A percentile compares a stretch with the other conserved stretches of the same genome.
Evolutionary conservation across 1,284 basidiomycete species (phyloP).

Genomic region (Sporisorium iseilematis-ciliati): DNA sequence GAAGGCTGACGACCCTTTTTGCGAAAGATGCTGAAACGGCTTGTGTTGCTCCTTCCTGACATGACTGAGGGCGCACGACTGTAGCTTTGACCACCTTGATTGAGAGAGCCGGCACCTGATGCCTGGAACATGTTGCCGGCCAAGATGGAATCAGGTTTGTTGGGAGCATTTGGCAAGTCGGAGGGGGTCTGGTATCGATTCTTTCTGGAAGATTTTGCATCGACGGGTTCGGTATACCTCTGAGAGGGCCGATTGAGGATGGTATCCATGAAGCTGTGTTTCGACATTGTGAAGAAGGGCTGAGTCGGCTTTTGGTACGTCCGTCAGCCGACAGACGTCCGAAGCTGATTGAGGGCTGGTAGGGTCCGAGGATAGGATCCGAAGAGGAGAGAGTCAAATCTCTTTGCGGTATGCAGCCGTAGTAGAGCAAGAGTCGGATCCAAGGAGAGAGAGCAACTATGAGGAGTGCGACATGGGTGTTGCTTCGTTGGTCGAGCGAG

Average conservation of each 20-base stretch:
- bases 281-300: conserved; percentile 48
- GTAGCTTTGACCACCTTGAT: conserved; percentile 11
- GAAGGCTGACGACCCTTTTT: conserved; percentile 39
- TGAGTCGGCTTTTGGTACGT: neutral
- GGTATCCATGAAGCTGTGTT: conserved; percentile 61
- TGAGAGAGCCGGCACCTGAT: conserved; percentile 30
- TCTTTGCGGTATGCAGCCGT: neutral
- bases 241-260: conserved; percentile 69
- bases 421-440: neutral
- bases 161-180: conserved; percentile 61
- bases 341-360: neutral
- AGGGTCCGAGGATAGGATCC: neutral
- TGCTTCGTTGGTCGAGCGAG: neutral
- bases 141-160: conserved; percentile 52
- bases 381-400: neutral
- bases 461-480: conserved; percentile 8
- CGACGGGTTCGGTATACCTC: conserved; percentile 56
- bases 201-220: conserved; percentile 21
- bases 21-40: conserved; percentile 51
- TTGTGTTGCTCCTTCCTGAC: conserved; percentile 53
- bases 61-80: conserved; percentile 47
- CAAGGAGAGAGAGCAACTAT: neutral
- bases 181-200: conserved; percentile 33
- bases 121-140: conserved; percentile 57
- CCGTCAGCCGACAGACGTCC: conserved; percentile 5